Base-by-base conservation (phyloP, 2,329 filamentous ascomycete species). In the Xylariaceae sp. region DNA sequence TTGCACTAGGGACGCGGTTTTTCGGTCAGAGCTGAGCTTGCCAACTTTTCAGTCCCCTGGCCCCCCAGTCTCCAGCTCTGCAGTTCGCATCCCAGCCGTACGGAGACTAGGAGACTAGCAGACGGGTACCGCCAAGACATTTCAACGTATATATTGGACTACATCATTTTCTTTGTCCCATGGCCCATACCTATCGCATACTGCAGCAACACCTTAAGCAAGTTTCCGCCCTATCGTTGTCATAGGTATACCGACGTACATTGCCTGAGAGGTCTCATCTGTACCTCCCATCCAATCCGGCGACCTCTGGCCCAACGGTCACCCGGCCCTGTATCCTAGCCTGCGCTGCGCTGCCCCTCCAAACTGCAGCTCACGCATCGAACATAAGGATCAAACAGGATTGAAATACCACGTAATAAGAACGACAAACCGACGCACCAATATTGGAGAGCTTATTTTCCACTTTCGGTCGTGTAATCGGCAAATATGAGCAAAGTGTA, bases 401-500 rank as follows among this genome's bases (percentile, higher is more conserved):
- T 53, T 35, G 18, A 11, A 49, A 48, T 37, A 48, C 53, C 49
- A 52, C 39, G 51, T 34, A 56, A 41, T 41, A 9, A 51, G 45
- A 45, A 54, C 47, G 54, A 50, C 53, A 57, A 37, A 51, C 57
- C 35, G 53, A 56, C 53, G 61, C 53, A 63, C 58, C 59, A 57
- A 64, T 57, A 60, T 61, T 60, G 48, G 23, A 50, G 47, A 53
- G 35, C 41, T 56, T 53, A 58, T 64, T 56, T 57, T 4, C 51
- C 57, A 58, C 53, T 39, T 51, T 55, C 64, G 61, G 66, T 69
- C 68, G 68, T 67, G 68, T 69, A 69, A 70, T 64, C 68, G 59
- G 65, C 64, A 65, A 72, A 69, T 69, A 72, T 72, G 71, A 65
- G 66, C 53, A 70, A 66, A 57, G 67, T 67, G 64, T 64, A 67